Base-by-base conservation (phyloP, 805 yeast genomes). In the Dipodascus albidus region DNA sequence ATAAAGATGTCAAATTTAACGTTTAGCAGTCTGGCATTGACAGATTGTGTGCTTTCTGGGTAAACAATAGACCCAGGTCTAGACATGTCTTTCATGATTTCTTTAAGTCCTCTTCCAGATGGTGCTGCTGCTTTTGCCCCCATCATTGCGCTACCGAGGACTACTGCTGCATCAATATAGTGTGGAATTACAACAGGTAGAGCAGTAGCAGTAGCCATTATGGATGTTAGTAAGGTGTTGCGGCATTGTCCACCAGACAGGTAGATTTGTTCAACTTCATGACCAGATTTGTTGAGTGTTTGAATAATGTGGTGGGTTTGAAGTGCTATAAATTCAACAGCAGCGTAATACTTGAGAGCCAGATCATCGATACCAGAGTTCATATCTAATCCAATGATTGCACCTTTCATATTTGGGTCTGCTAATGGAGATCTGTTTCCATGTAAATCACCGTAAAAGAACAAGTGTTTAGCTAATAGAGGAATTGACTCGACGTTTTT, bases 351-450 rank as follows among this genome's bases (percentile, higher is more conserved):
- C 60, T 81, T 83, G 56, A 87, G 67, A 0, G 97, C 96, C 60
- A 93, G 74, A 57, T 86, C 87, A 61, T 89, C 87, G 47, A 93
- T 73, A 0, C 96, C 82, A 9, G 78, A 72, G 66, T 93, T 98
- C 95, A 93, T 87, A 2, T 91, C 80, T 63, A 86, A 89, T 2
- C 99, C 99, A 59, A 89, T 84, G 56, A 93, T 83, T 1, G 90
- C 79, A 9, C 97, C 97, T 54, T 85, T 78, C 99, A 93, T 93
- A 54, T 76, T 72, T 8, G 96, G 89, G 64, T 93, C 97, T 11
- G 98, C 97, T 60, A 93, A 83, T n/a, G 99, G 99, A 1, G 96
- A 87, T 67, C 99, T 76, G 71, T 93, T 93, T 47, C 99, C 99
- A 67, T 90, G 95, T 68, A 85, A 82, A 70, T 93, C 99, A 57